Base-by-base conservation (phyloP, 2,329 filamentous ascomycete species). In the Diatrype stigma region DNA sequence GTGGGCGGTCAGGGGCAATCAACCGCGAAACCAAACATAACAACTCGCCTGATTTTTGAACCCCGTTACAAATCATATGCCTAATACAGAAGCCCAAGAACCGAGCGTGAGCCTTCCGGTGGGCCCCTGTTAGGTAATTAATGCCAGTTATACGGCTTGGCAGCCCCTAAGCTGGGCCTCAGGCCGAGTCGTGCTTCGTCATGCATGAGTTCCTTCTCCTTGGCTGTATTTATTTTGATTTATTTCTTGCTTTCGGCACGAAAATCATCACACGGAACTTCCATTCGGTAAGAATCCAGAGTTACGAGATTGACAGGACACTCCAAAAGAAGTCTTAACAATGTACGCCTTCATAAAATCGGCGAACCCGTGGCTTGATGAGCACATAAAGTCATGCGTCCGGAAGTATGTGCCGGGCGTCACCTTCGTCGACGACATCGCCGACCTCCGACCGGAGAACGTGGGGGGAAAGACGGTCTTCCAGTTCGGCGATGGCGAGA, bases 401-500 rank as follows among this genome's bases (percentile, higher is more conserved):
- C 56, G 48, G 5, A 50, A 50, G 1, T 63, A 70, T 22, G 59
- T 66, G 0, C 64, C 63, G 0, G 59, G 64, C 6, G 59, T 60
- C 4, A 51, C 61, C 37, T 70, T 63, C 34, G 45, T 67, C 42
- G 50, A 69, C 8, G 51, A 64, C 19, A 59, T 67, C 23, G 51
- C 50, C 0, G 49, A 65, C 0, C 59, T 72, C 4, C 69, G 67
- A 0, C 11, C 50, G 1, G 49, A n/a, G n/a, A n/a, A n/a, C n/a
- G n/a, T n/a, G n/a, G n/a, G 60, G 11, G 57, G 57, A 1, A 47
- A 56, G 1, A 54, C 47, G 0, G 52, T 64, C 1, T 66, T 70
- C 17, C 67, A 72, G 34, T 62, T 61, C 26, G 68, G 68, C 37
- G 63, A 70, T 32, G 70, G 69, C 6, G 69, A 65, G 63, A 61